These are phyloP conservation scores for Torrubiellomyces zombiae DNA, from an alignment of 2,329 filamentous ascomycete species.

Conservation along the genomic window DNA sequence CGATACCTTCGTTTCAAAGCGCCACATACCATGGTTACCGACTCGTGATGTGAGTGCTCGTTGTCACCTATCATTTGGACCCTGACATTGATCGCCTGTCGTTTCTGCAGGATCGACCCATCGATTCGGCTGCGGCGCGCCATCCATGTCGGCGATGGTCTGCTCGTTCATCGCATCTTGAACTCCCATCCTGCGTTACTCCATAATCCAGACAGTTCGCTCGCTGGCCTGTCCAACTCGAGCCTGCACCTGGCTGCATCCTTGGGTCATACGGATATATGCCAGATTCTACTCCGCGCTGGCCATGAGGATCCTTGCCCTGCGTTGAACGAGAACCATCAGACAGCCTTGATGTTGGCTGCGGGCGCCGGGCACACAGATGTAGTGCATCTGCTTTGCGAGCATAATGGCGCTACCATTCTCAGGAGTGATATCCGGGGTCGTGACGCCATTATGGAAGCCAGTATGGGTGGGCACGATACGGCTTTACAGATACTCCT, in stretches of 20 bases:
- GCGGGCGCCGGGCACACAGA: conserved; percentile 53
- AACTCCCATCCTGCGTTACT: conserved; percentile 53
- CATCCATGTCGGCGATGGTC: conserved; percentile 55
- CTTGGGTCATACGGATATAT: conserved; percentile 53
- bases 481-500: conserved; percentile 48
- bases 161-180: conserved; percentile 63
- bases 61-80: no score
- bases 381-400: conserved; percentile 54
- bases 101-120: conserved; percentile 55
- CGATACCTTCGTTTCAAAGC: no score
- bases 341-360: conserved; percentile 71
- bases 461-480: conserved; percentile 42
- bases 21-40: no score
- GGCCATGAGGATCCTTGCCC: conserved; percentile 62
- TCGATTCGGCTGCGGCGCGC: conserved; percentile 65
- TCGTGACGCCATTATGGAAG: conserved; percentile 56
- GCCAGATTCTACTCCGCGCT: conserved; percentile 50
- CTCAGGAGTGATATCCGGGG: conserved; percentile 49
- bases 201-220: conserved; percentile 62
- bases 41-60: no score
- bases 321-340: conserved; percentile 61
- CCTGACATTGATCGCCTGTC: no score
- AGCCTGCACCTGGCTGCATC: conserved; percentile 67
- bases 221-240: conserved; percentile 57
- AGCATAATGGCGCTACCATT: conserved; percentile 45